Evolutionary conservation across 768 basidiomycete species (phyloP).

Genomic region (Mycena floridula): DNA sequence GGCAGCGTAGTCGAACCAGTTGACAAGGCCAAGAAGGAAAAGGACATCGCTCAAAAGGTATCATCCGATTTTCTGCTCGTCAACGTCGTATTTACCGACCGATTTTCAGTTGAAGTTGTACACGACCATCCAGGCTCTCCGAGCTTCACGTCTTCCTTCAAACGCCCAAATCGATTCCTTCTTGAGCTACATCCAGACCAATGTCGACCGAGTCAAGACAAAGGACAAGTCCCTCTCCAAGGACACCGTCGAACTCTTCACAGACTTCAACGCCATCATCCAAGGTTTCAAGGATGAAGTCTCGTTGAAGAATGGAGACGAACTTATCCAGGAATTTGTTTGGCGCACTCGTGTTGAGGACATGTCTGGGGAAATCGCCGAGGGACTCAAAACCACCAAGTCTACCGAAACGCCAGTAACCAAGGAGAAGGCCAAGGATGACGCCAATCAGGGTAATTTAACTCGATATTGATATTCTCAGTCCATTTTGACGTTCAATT

Average conservation of each 20-base stretch:
- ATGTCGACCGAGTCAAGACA: slow-evolving; percentile 50
- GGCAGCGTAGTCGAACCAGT: slow-evolving; percentile 64
- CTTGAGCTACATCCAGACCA: slow-evolving; percentile 57
- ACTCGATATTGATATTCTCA: background rate
- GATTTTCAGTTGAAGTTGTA: slow-evolving; percentile 59
- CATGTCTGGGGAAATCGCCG: slow-evolving; percentile 12
- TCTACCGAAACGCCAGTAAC: slow-evolving; percentile 40
- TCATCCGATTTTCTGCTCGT: too few species aligned
- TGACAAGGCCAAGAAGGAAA: slow-evolving; percentile 52
- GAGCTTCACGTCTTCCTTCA: slow-evolving; percentile 70
- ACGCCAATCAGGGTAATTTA: slow-evolving; percentile 53
- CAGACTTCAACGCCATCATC: slow-evolving; percentile 76
- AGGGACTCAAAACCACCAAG: slow-evolving; percentile 22
- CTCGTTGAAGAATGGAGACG: slow-evolving; percentile 82
- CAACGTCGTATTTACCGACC: too few species aligned
- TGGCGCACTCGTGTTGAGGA: slow-evolving; percentile 68
- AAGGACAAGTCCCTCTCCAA: slow-evolving; percentile 62
- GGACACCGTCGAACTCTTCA: slow-evolving; percentile 70
- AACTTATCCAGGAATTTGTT: slow-evolving; percentile 87
- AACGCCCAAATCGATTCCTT: slow-evolving; percentile 76
- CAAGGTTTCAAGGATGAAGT: slow-evolving; percentile 68
- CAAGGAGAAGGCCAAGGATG: slow-evolving; percentile 46
- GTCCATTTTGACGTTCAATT: background rate
- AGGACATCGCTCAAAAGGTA: slow-evolving; percentile 78
- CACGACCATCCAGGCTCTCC: slow-evolving; percentile 76